phyloP scores from a whole-genome alignment of 2,329 filamentous ascomycete genomes.

The Talaromyces funiculosus region DNA sequence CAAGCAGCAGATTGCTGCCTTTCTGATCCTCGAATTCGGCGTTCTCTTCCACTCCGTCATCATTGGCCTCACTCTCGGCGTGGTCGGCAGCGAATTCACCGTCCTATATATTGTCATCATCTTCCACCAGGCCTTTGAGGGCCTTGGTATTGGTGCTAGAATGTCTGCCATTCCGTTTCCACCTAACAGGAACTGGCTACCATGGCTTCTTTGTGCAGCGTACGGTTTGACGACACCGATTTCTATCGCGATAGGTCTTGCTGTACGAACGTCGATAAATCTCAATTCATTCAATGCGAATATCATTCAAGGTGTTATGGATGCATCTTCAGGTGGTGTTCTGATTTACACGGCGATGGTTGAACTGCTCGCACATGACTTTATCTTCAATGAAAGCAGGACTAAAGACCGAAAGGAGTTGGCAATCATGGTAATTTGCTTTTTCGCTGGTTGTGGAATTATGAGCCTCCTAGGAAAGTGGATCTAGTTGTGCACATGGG shows the following conservation, averaged over 20 bases:
- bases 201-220: conserved; percentile 44
- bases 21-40: conserved; percentile 52
- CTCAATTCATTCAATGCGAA: conserved; percentile 38
- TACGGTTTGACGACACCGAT: conserved; percentile 51
- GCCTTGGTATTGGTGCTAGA: conserved; percentile 56
- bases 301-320: conserved; percentile 43
- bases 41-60: conserved; percentile 61
- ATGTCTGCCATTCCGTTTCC: conserved; percentile 53
- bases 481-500: conserved; percentile 28
- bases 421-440: conserved; percentile 39
- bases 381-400: conserved; percentile 45
- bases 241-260: conserved; percentile 46
- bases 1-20: conserved; percentile 35
- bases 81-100: conserved; percentile 52
- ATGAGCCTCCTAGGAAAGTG: conserved; percentile 50
- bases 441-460: conserved; percentile 37
- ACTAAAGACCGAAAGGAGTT: conserved; percentile 35
- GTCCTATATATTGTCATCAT: conserved; percentile 56
- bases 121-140: conserved; percentile 60
- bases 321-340: conserved; percentile 46
- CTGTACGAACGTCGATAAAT: conserved; percentile 41
- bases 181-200: conserved; percentile 36
- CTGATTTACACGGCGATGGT: conserved; percentile 48
- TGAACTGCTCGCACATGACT: conserved; percentile 46
- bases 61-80: conserved; percentile 57